Base-by-base conservation (phyloP, 441 rosid genomes). In the Gossypium davidsonii region DNA sequence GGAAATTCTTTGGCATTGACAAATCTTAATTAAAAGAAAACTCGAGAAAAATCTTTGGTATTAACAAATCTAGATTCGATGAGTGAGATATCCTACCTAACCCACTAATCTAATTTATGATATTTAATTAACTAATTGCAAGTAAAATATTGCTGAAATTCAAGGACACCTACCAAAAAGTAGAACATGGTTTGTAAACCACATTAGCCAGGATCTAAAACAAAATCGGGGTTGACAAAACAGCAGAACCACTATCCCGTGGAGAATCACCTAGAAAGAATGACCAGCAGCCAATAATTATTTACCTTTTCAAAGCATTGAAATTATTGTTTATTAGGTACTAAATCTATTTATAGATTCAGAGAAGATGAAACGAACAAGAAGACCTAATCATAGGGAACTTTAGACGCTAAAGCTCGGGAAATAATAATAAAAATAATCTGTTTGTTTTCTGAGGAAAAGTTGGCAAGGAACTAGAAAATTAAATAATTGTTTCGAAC, bases 21-120 rank as follows among this genome's bases (percentile, higher is more conserved):
- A 34, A 75, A 69, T 67, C 78, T 23, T 42, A 42, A 10, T 9
- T 17, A 3, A 23, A n/a, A 31, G 56, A 52, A 58, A 74, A 71
- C 67, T 76, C 26, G 61, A 57, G 37, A 65, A 15, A 75, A 78
- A 79, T 76, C 78, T 73, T 66, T 14, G 1, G 37, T 2, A 1
- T 56, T 55, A 77, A 67, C 82, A 28, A 76, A 70, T 64, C 77
- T 20, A 44, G 80, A 81, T 77, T 68, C 70, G 72, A 31, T 53
- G 25, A 20, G 25, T 12, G 55, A 18, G 18, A 56, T 11, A 66
- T 74, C 73, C 0, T 68, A 83, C 83, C 86, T 74, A 83, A 80
- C 82, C 15, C 77, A 73, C 76, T 73, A 49, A 61, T 18, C 42
- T 42, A 17, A 39, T 42, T 37, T 42, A 34, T 18, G 17, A 42